A percentile compares a stretch with the other conserved stretches of the same genome.
phyloP scores from a whole-genome alignment of 2,329 filamentous ascomycete genomes.

The Neoscytalidium dimidiatum region DNA sequence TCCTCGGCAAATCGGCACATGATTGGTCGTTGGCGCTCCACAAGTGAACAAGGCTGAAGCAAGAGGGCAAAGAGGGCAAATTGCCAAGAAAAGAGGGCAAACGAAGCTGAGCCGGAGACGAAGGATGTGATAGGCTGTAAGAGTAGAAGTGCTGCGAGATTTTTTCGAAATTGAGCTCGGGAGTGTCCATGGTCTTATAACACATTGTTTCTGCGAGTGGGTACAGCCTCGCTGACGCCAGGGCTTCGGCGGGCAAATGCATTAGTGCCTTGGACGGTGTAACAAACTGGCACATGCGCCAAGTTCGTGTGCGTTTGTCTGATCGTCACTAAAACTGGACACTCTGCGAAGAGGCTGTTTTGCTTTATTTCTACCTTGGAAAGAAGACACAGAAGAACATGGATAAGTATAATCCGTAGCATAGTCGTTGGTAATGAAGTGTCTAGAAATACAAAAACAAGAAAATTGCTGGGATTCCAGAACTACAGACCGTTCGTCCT shows the following conservation, averaged over 20 bases:
- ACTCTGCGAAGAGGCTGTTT: too few relatives aligned
- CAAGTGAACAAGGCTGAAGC: neutral
- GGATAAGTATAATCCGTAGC: too few relatives aligned
- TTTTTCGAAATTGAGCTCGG: neutral
- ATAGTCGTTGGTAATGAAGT: too few relatives aligned
- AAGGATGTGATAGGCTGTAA: neutral
- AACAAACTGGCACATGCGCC: too few relatives aligned
- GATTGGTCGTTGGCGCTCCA: neutral
- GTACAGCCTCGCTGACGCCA: neutral
- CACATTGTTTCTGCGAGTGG: too few relatives aligned
- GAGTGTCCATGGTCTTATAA: neutral
- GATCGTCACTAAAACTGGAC: too few relatives aligned
- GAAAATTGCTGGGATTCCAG: too few relatives aligned
- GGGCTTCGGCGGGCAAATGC: neutral
- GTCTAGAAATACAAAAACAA: too few relatives aligned
- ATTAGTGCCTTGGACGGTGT: neutral
- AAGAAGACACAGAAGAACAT: too few relatives aligned
- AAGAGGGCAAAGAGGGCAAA: neutral
- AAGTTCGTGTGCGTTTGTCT: too few relatives aligned
- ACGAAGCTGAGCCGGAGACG: neutral
- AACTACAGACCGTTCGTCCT: neutral
- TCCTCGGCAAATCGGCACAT: neutral
- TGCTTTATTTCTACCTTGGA: too few relatives aligned
- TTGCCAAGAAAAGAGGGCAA: slow-evolving; percentile 1
- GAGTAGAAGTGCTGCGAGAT: neutral